Evolutionary conservation across 2,329 filamentous ascomycete genomes (phyloP).

Genomic region (Trichoderma asperellum): DNA sequence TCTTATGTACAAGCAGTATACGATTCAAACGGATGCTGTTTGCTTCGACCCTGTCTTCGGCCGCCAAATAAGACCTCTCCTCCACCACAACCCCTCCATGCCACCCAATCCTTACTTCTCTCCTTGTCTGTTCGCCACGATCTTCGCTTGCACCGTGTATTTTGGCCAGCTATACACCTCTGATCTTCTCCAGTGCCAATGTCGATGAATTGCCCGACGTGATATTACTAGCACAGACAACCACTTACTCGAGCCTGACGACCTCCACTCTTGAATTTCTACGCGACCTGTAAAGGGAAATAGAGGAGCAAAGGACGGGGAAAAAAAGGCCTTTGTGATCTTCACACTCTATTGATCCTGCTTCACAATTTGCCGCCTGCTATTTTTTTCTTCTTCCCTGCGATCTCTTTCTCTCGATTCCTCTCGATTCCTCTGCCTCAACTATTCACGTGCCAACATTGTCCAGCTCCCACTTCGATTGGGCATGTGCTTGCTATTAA

Average conservation of each 20-base stretch:
- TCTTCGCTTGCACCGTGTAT: constrained; percentile 35
- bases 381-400: background rate
- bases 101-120: constrained; percentile 29
- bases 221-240: constrained; percentile 33
- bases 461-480: constrained; percentile 3
- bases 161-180: constrained; percentile 35
- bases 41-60: constrained; percentile 28
- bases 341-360: constrained; percentile 7
- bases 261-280: constrained; percentile 36
- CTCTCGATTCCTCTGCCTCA: constrained; percentile 4
- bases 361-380: background rate
- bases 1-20: constrained; percentile 26
- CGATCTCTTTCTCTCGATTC: constrained; percentile 15
- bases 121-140: constrained; percentile 33
- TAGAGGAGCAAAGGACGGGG: background rate
- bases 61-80: constrained; percentile 40
- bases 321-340: constrained; percentile 1
- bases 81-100: constrained; percentile 35
- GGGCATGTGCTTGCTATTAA: constrained; percentile 50
- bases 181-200: constrained; percentile 38
- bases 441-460: background rate
- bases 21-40: constrained; percentile 24
- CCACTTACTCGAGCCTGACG: constrained; percentile 36
- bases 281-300: constrained; percentile 12
- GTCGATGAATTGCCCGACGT: constrained; percentile 35